Conservation (phyloP, 2,329 filamentous ascomycete species). For the Aspergillus awamori region DNA sequence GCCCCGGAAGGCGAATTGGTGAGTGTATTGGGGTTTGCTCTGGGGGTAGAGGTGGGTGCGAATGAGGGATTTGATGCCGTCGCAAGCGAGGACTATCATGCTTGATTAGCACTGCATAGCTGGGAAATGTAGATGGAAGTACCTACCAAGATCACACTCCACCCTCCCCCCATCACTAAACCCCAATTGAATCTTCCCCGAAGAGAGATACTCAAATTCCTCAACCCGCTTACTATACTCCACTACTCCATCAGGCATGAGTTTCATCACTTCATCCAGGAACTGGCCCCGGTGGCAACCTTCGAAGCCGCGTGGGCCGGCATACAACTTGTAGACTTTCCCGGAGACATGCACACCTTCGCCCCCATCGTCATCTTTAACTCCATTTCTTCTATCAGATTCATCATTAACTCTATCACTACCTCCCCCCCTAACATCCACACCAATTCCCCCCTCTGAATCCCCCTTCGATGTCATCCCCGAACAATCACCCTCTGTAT, state of each 20-base stretch:
- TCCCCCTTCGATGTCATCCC: slow-evolving; percentile 2
- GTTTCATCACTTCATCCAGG: slow-evolving; percentile 44
- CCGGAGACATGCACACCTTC: slow-evolving; percentile 13
- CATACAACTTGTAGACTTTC: slow-evolving; percentile 22
- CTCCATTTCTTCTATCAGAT: neutral
- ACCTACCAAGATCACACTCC: slow-evolving; percentile 45
- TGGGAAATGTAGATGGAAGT: too few relatives aligned
- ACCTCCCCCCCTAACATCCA: too few relatives aligned
- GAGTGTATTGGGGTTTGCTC: slow-evolving; percentile 54
- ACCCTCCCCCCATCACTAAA: slow-evolving; percentile 52
- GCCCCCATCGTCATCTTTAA: neutral
- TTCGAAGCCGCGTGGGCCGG: slow-evolving; percentile 23
- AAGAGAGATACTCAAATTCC: slow-evolving; percentile 28
- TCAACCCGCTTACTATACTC: slow-evolving; percentile 42
- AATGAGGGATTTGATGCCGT: slow-evolving; percentile 64
- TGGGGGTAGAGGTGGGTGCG: slow-evolving; percentile 55
- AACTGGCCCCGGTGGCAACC: slow-evolving; percentile 46
- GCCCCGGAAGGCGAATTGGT: slow-evolving; percentile 65
- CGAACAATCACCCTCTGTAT: neutral
- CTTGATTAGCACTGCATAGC: too few relatives aligned
- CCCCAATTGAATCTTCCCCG: slow-evolving; percentile 31
- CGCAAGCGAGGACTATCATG: slow-evolving; percentile 63
- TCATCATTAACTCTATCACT: too few relatives aligned
- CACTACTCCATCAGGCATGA: slow-evolving; percentile 43
- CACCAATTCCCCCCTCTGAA: too few relatives aligned